A percentile compares a stretch with the other conserved stretches of the same genome.
These are phyloP conservation scores for Candida mattraensis DNA, from an alignment of 805 yeast species.

Conservation along the genomic window DNA sequence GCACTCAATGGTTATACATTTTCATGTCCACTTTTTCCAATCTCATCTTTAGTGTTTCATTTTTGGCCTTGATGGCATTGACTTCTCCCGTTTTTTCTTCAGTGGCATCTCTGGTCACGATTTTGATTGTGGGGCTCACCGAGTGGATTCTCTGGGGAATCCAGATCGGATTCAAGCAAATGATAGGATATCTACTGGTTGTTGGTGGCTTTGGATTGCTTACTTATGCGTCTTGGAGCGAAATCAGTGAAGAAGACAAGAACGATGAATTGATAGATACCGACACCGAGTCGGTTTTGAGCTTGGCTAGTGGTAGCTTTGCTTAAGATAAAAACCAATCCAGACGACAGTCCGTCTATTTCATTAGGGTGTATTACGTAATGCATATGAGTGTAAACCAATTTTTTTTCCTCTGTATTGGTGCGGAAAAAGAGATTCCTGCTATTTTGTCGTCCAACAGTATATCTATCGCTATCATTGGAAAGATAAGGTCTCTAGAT, in stretches of 20 bases:
- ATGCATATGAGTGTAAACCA: conserved; percentile 5
- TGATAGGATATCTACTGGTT: conserved; percentile 69
- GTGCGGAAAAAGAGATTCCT: not conserved
- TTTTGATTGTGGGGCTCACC: conserved; percentile 72
- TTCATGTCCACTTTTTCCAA: conserved; percentile 59
- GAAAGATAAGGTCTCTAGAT: no score
- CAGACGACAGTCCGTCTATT: conserved; percentile 1
- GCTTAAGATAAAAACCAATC: not conserved
- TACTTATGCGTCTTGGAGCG: conserved; percentile 65
- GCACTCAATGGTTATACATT: conserved; percentile 45
- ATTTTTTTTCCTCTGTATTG: no score
- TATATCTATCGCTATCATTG: no score
- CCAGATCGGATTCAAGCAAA: conserved; percentile 51
- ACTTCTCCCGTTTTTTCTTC: conserved; percentile 84
- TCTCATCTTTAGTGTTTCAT: conserved; percentile 66
- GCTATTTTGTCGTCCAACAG: no score
- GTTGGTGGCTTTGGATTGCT: conserved; percentile 67
- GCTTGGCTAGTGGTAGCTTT: conserved; percentile 15
- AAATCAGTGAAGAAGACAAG: conserved; percentile 45
- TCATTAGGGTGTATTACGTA: not conserved
- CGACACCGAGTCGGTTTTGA: conserved; percentile 33
- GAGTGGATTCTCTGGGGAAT: conserved; percentile 72
- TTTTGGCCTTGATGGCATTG: conserved; percentile 74
- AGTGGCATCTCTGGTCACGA: conserved; percentile 61
- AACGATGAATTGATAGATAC: conserved; percentile 35